phyloP scores from a whole-genome alignment of 495 filamentous ascomycete species.

The Xylaria grammica region DNA sequence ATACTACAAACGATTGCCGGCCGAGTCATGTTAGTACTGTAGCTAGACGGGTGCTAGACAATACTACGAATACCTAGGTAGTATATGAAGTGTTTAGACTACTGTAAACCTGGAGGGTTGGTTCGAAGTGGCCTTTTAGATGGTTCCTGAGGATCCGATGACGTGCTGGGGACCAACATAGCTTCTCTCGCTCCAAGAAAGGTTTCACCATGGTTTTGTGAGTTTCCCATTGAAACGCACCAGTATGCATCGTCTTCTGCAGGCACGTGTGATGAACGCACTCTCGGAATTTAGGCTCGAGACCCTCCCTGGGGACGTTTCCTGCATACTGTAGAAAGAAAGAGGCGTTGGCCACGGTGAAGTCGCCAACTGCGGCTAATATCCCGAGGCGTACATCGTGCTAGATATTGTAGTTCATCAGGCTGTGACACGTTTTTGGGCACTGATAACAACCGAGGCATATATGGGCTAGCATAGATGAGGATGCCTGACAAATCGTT shows the following conservation, averaged over 20 bases:
- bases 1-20: background rate
- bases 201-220: conserved; percentile 16
- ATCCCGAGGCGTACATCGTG: too few relatives aligned
- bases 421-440: too few relatives aligned
- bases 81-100: conserved; percentile 11
- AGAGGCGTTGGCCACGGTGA: too few relatives aligned
- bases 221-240: background rate
- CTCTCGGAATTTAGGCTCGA: background rate
- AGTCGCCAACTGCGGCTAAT: too few relatives aligned
- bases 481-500: too few relatives aligned
- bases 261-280: conserved; percentile 1
- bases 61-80: too few relatives aligned
- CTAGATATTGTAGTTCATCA: too few relatives aligned
- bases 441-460: too few relatives aligned
- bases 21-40: conserved; percentile 4
- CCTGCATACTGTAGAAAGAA: too few relatives aligned
- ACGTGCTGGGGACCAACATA: background rate
- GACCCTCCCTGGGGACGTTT: background rate
- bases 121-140: background rate
- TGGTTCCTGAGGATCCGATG: conserved; percentile 1
- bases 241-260: background rate
- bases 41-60: background rate
- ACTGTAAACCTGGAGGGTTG: background rate
- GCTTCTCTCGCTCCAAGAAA: background rate
- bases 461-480: too few relatives aligned